Base-by-base conservation (phyloP, 2,329 filamentous ascomycete species). In the Clarireedia monteithiana region DNA sequence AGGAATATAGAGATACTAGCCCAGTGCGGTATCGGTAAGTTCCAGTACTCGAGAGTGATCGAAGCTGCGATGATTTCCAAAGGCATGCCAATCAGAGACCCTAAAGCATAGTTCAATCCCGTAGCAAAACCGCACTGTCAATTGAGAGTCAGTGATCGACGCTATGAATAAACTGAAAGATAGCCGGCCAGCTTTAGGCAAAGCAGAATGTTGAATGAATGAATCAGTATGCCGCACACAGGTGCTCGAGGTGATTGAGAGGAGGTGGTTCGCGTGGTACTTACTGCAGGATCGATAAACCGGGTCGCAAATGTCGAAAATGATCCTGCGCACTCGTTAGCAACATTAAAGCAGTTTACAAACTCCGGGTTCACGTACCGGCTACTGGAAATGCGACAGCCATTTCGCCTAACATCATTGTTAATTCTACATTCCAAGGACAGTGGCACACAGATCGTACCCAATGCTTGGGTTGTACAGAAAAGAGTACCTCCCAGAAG, bases 41-140 rank as follows among this genome's bases (percentile, higher is more conserved):
- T 81, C 91, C 91, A 96, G 67, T 89, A 95, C 27, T 84, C 78
- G 49, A 96, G 84, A 0, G 89, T 95, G 20, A 95, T 82, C 1
- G 89, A 85, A 1, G 90, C 91, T 1, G 90, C 88, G 62, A 95
- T 89, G 53, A 96, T 86, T 70, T 96, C 91, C 45, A 95, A 76
- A 0, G 91, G 91, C 50, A 96, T 72, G 0, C 91, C 83, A 46
- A 91, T 80, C 1, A 95, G 78, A 90, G 91, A 96, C 72, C 94
- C 88, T 60, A 96, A 70, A 3, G 88, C 89, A 70, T 96, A 95
- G 79, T 95, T 95, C 90, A 89, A 95, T 12, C 90, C 91, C 85
- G 94, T 91, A 47, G 91, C 89, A 67, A 95, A 95, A 0, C 91
- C 91, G 90, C 89, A 96, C 0, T 42, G 30, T 34, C 30, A 42